Percentiles rank a stretch among this genome's conserved stretches.
Conservation (phyloP, 1,284 basidiomycete species). For the Thecaphora frezii region DNA sequence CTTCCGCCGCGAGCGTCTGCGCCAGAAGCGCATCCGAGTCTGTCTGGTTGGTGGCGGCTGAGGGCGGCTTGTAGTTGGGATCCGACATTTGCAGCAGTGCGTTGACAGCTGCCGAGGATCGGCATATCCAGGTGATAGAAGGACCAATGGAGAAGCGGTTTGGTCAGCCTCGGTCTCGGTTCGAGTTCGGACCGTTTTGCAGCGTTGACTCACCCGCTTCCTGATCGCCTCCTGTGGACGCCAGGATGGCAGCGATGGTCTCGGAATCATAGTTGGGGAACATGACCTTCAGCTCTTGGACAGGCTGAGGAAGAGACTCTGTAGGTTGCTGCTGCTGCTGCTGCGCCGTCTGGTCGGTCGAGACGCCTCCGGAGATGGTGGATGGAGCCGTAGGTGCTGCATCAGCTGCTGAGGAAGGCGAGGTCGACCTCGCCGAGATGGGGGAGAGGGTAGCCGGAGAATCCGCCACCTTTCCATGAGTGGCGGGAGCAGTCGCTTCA, state of each 20-base stretch:
- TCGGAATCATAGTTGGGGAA: conserved; percentile 48
- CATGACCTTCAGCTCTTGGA: conserved; percentile 41
- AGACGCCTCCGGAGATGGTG: no score
- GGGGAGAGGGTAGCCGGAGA: conserved; percentile 36
- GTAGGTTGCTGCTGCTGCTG: neutral
- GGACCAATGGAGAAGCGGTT: neutral
- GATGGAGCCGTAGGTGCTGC: conserved; percentile 4
- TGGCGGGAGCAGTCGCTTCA: conserved; percentile 6
- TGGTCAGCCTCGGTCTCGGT: no score
- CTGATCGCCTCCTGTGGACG: conserved; percentile 37
- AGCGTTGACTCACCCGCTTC: conserved; percentile 21
- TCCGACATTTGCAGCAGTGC: conserved; percentile 49
- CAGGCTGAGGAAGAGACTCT: conserved; percentile 10
- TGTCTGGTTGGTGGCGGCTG: conserved; percentile 17
- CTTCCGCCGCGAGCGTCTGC: conserved; percentile 34
- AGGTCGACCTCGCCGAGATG: conserved; percentile 29
- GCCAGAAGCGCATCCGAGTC: conserved; percentile 45
- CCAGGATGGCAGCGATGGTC: conserved; percentile 41
- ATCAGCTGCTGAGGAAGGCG: conserved; percentile 10
- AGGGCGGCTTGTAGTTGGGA: conserved; percentile 33
- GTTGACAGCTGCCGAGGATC: conserved; percentile 26
- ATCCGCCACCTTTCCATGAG: conserved; percentile 12
- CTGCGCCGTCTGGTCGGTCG: no score
- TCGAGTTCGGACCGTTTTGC: no score
- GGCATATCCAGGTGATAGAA: no score